Percentiles rank a stretch among this genome's conserved stretches.
Conservation (phyloP, 768 basidiomycete genomes). For the Phanerochaete carnosa region DNA sequence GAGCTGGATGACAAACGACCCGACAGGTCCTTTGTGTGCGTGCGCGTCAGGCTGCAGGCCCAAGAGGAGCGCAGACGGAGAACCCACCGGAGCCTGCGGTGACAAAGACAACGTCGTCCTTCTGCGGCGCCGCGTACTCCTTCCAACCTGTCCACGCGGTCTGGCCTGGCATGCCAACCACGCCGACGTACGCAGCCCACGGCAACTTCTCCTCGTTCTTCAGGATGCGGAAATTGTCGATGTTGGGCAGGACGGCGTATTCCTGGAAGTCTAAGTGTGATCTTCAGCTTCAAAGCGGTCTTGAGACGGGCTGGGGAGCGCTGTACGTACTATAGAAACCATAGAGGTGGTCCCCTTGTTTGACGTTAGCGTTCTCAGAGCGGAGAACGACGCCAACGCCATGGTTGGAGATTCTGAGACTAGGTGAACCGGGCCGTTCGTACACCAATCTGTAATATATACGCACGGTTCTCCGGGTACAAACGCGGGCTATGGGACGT, state of each 20-base stretch:
- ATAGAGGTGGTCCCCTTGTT: slow-evolving; percentile 24
- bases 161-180: slow-evolving; percentile 42
- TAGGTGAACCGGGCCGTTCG: slow-evolving; percentile 28
- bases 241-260: slow-evolving; percentile 31
- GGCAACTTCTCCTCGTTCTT: slow-evolving; percentile 43
- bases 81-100: slow-evolving; percentile 37
- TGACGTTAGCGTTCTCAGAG: slow-evolving; percentile 20
- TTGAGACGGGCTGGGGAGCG: slow-evolving; percentile 36
- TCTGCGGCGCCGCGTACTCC: slow-evolving; percentile 38
- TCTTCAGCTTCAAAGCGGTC: slow-evolving; percentile 16
- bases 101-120: slow-evolving; percentile 51
- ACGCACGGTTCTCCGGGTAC: slow-evolving; percentile 26
- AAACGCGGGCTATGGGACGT: slow-evolving; percentile 18
- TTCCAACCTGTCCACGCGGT: slow-evolving; percentile 40
- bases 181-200: slow-evolving; percentile 47
- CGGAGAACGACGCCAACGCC: slow-evolving; percentile 25
- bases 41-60: not conserved
- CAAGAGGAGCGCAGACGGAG: not conserved
- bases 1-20: slow-evolving; percentile 52
- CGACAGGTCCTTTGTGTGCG: slow-evolving; percentile 47
- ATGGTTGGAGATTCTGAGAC: slow-evolving; percentile 18
- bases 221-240: slow-evolving; percentile 25
- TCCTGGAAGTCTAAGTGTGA: slow-evolving; percentile 35
- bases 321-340: slow-evolving; percentile 16
- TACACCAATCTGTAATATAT: not conserved